Base-by-base conservation (phyloP, 129 eudicot species). In the Mikania micrantha region DNA sequence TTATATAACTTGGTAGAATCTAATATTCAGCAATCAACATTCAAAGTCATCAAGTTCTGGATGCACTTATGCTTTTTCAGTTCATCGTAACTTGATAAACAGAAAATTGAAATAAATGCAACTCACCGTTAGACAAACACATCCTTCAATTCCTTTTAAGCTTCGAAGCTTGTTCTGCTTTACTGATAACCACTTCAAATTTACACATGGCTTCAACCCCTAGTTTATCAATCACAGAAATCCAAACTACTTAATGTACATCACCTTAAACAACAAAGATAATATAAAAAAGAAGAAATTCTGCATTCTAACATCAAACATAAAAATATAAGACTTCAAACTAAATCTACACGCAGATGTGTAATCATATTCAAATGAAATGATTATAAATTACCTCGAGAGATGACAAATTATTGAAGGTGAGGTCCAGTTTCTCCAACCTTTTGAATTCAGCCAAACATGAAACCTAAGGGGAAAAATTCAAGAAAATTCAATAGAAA, bases 171-270 rank as follows among this genome's bases (percentile, higher is more conserved):
- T 86, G 85, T 88, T 88, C 85, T 89, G 87, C 49, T 78, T 80
- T 24, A 93, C 98, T 19, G 92, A 84, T 66, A 93, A 76, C 98
- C 98, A 93, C 84, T 93, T 88, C 95, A 93, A 73, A 83, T 88
- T 88, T 67, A 78, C 79, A 67, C 98, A 93, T 21, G 74, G 75
- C 78, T 79, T 76, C 86, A 93, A 32, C 22, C 77, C 90, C 98
- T 93, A 45, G 19, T 73, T 69, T 44, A 36, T 59, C 60, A 45
- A 75, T 58, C 36, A 31, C 49, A 66, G 7, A 9, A 66, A 10
- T 0, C 21, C 67, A 65, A 5, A 66, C 65, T 54, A 40, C 10
- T 50, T 53, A 27, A 52, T 54, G 29, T 52, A 16, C 62, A 69
- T 15, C 32, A 53, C 47, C 31, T 6, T 60, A 4, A 7, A 28